Percentiles rank a stretch among this genome's conserved stretches.
Conservation (phyloP, 805 yeast genomes). For the Candida vaughaniae region DNA sequence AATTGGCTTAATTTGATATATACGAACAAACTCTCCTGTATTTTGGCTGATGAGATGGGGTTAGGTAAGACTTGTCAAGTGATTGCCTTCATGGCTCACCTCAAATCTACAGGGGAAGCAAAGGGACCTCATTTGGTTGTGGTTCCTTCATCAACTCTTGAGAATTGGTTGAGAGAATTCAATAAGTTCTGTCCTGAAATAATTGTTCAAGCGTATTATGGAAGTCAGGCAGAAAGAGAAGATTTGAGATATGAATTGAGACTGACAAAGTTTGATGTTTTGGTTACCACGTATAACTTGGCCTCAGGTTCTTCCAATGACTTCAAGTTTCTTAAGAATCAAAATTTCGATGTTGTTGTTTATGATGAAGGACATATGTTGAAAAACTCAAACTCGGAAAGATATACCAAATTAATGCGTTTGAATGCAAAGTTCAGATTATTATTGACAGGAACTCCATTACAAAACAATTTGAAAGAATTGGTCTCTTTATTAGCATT, state of each 20-base stretch:
- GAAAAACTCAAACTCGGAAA: constrained; percentile 83
- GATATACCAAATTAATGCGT: constrained; percentile 85
- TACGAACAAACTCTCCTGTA: constrained; percentile 78
- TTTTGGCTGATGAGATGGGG: constrained; percentile 98
- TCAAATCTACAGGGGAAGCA: constrained; percentile 58
- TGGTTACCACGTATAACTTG: constrained; percentile 90
- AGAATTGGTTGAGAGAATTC: constrained; percentile 96
- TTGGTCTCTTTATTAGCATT: constrained; percentile 87
- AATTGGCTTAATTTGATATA: constrained; percentile 89
- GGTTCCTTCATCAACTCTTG: constrained; percentile 95
- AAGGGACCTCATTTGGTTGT: constrained; percentile 88
- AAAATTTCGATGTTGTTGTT: constrained; percentile 81
- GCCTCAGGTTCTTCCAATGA: constrained; percentile 88
- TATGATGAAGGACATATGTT: constrained; percentile 98
- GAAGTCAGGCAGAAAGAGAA: constrained; percentile 79
- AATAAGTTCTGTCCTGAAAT: constrained; percentile 81
- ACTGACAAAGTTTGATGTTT: constrained; percentile 69
- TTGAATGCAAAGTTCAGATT: constrained; percentile 81
- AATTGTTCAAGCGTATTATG: constrained; percentile 90
- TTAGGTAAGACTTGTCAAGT: constrained; percentile 97
- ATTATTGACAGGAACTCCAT: constrained; percentile 92
- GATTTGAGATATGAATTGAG: constrained; percentile 72
- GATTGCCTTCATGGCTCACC: constrained; percentile 83
- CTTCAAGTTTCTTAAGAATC: constrained; percentile 69
- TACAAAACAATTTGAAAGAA: constrained; percentile 90